These are phyloP conservation scores for Colletotrichum filicis DNA, from an alignment of 2,329 filamentous ascomycete genomes.

Conservation along the genomic window DNA sequence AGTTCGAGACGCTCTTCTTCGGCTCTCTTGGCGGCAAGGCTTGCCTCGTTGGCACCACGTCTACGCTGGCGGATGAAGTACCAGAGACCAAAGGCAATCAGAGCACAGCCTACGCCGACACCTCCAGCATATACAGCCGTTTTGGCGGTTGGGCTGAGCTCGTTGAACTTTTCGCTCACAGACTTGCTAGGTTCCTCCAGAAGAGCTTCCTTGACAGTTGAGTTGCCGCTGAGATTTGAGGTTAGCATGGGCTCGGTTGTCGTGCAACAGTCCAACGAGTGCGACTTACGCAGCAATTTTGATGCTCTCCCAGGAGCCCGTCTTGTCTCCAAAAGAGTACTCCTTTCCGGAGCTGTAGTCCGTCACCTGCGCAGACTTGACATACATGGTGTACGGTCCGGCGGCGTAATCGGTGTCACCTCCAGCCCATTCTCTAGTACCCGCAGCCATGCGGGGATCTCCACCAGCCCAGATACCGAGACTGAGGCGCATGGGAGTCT, in stretches of 20 bases:
- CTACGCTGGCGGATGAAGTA: conserved; percentile 68
- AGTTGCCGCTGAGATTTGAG: conserved; percentile 60
- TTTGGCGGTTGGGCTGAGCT: conserved; percentile 61
- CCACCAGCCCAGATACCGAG: conserved; percentile 75
- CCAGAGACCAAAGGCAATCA: conserved; percentile 56
- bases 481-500: conserved; percentile 79
- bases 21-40: conserved; percentile 53
- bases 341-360: conserved; percentile 72
- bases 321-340: conserved; percentile 72
- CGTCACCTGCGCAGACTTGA: conserved; percentile 68
- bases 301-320: conserved; percentile 74
- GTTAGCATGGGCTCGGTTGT: conserved; percentile 35
- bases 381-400: conserved; percentile 79
- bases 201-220: conserved; percentile 61
- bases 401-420: conserved; percentile 73
- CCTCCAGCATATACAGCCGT: conserved; percentile 63
- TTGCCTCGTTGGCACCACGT: conserved; percentile 62
- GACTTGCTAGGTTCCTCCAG: conserved; percentile 53
- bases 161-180: conserved; percentile 64
- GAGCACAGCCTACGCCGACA: conserved; percentile 55
- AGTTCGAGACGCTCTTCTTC: conserved; percentile 62
- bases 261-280: background rate
- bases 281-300: conserved; percentile 49
- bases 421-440: conserved; percentile 77
- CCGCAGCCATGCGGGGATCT: conserved; percentile 62